Percentiles rank a stretch among this genome's conserved stretches.
Conservation (phyloP, 176 grass and related monocot genomes). For the Zizania latifolia region DNA sequence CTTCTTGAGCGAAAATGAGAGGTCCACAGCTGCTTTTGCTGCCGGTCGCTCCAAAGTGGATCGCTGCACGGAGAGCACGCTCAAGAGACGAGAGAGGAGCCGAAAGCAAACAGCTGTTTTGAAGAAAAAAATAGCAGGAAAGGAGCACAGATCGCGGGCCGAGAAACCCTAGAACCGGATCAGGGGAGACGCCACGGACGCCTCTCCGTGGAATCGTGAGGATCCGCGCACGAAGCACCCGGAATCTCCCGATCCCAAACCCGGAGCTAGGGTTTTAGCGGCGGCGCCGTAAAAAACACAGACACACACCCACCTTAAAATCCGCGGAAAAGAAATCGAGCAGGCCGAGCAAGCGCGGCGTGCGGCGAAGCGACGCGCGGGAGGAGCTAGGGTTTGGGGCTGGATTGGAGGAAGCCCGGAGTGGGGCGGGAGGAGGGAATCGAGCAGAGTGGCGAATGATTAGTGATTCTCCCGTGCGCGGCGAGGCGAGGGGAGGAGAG, state of each 20-base stretch:
- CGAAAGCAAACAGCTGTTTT: not conserved
- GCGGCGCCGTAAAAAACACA: no score
- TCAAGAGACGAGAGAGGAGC: not conserved
- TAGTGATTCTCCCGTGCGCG: no score
- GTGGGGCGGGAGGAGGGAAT: not conserved
- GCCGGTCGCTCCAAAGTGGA: not conserved
- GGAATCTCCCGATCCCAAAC: not conserved
- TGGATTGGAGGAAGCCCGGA: no score
- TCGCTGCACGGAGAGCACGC: not conserved
- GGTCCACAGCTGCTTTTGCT: no score
- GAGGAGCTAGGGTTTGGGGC: constrained; percentile 18
- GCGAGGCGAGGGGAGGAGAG: not conserved
- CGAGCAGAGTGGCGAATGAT: not conserved
- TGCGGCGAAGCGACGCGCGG: not conserved
- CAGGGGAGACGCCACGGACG: not conserved
- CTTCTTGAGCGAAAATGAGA: no score
- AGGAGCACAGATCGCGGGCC: not conserved
- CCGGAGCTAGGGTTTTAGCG: constrained; percentile 25
- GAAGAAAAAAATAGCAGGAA: no score
- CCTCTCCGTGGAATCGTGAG: not conserved
- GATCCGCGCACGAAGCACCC: not conserved
- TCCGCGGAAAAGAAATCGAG: no score
- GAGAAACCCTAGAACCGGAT: constrained; percentile 44
- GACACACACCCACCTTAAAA: no score
- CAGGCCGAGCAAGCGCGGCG: no score